Percentiles rank a stretch among this genome's conserved stretches.
These are phyloP conservation scores for Lanmaoa pseudosensibilis DNA, from an alignment of 768 basidiomycete species.

Conservation along the genomic window DNA sequence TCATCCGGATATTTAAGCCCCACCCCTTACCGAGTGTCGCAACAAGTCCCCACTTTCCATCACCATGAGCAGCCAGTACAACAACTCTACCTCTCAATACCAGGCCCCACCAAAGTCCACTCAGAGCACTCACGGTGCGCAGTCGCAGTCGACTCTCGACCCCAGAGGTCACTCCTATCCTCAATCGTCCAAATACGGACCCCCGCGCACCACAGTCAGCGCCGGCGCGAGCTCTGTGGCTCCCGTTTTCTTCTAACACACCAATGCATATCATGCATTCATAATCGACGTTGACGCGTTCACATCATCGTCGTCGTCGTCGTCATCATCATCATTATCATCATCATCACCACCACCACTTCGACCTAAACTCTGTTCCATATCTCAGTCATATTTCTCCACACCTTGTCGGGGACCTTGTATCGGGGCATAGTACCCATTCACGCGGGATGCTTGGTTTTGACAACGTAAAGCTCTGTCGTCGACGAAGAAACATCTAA, in stretches of 20 bases:
- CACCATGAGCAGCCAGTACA: constrained; percentile 31
- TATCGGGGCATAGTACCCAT: constrained; percentile 9
- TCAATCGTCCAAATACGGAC: constrained; percentile 25
- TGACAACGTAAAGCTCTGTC: constrained; percentile 3
- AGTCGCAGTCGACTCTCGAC: constrained; percentile 24
- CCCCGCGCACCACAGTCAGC: constrained; percentile 42
- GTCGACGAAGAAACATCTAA: constrained; percentile 16
- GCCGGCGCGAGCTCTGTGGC: constrained; percentile 51
- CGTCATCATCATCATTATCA: neutral
- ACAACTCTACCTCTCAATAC: constrained; percentile 15
- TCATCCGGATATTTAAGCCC: constrained; percentile 30
- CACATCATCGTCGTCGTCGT: neutral
- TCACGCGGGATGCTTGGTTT: neutral
- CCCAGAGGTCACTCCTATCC: constrained; percentile 22
- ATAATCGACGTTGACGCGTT: constrained; percentile 2
- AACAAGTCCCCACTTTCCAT: neutral
- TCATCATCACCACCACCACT: neutral
- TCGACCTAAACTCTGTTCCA: neutral
- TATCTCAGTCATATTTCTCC: neutral
- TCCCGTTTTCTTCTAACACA: constrained; percentile 57
- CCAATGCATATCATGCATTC: neutral
- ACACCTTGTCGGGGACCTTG: constrained; percentile 3
- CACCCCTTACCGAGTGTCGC: neutral
- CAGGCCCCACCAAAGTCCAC: constrained; percentile 22
- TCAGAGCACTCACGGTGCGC: constrained; percentile 13